Evolutionary conservation across 495 filamentous ascomycete species (phyloP).

Genomic region (Pyronema omphalodes): DNA sequence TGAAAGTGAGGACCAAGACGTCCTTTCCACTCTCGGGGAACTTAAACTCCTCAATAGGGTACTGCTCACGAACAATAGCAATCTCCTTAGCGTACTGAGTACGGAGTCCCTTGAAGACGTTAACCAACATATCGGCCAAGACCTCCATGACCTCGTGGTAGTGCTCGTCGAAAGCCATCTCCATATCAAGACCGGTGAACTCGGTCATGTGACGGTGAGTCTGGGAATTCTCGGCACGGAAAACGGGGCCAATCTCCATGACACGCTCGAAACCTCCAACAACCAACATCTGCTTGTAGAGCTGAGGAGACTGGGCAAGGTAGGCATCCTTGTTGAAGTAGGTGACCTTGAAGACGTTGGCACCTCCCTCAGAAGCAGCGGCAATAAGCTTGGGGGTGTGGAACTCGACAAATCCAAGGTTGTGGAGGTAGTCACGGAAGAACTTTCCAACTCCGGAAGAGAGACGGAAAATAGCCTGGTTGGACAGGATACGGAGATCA

Average conservation of each 20-base stretch:
- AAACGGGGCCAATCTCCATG: slow-evolving; percentile 78
- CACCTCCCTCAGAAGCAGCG: slow-evolving; percentile 82
- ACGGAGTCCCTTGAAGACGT: slow-evolving; percentile 67
- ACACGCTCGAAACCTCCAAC: slow-evolving; percentile 80
- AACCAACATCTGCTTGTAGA: slow-evolving; percentile 94
- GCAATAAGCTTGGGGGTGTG: slow-evolving; percentile 79
- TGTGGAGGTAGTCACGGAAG: slow-evolving; percentile 61
- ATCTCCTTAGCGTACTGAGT: slow-evolving; percentile 50
- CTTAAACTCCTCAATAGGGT: slow-evolving; percentile 38
- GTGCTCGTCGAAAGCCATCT: slow-evolving; percentile 80
- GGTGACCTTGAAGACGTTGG: slow-evolving; percentile 76
- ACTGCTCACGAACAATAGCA: slow-evolving; percentile 44
- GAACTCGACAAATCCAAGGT: slow-evolving; percentile 65
- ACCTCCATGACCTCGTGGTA: slow-evolving; percentile 74
- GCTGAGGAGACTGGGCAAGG: slow-evolving; percentile 82
- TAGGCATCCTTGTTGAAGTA: slow-evolving; percentile 80
- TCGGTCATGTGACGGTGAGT: slow-evolving; percentile 94
- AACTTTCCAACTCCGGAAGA: slow-evolving; percentile 53
- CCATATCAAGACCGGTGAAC: slow-evolving; percentile 92
- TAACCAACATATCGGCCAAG: slow-evolving; percentile 67
- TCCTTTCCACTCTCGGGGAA: slow-evolving; percentile 68
- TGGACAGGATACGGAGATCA: slow-evolving; percentile 72
- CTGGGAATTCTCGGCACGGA: slow-evolving; percentile 92
- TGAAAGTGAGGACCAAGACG: slow-evolving; percentile 65
- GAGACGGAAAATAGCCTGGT: slow-evolving; percentile 78